phyloP scores from a whole-genome alignment of 1,139 yeast species.

The Kodamaea sp. region DNA sequence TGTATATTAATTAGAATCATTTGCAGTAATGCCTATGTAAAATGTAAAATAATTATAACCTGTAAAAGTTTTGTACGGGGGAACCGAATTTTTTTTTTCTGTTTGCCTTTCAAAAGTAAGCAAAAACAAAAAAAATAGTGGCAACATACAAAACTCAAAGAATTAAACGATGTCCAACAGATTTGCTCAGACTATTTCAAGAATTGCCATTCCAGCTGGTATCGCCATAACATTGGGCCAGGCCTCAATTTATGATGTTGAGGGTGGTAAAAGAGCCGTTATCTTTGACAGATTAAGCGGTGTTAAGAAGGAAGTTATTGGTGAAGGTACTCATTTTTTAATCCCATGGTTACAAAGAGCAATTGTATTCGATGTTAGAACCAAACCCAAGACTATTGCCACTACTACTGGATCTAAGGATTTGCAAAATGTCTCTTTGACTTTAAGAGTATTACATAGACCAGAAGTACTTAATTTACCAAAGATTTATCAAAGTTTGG shows the following conservation, averaged over 20 bases:
- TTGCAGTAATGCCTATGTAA: too few species aligned
- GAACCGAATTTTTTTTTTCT: too few species aligned
- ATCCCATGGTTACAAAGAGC: constrained; percentile 97
- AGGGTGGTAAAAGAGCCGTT: constrained; percentile 94
- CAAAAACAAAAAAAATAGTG: constrained; percentile 6
- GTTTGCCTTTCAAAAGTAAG: too few species aligned
- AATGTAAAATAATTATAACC: too few species aligned
- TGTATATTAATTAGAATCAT: too few species aligned
- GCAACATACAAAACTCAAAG: constrained; percentile 4
- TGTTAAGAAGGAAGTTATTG: constrained; percentile 79
- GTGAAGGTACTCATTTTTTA: constrained; percentile 95
- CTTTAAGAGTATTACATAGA: constrained; percentile 88
- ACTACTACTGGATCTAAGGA: constrained; percentile 97
- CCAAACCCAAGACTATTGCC: constrained; percentile 85
- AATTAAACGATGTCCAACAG: constrained; percentile 31
- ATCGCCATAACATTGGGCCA: constrained; percentile 63
- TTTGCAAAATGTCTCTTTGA: constrained; percentile 90
- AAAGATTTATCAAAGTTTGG: constrained; percentile 81
- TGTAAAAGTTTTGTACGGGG: too few species aligned
- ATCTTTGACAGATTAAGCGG: constrained; percentile 90
- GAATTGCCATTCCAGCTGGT: constrained; percentile 69
- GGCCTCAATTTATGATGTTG: constrained; percentile 83
- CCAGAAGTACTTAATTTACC: constrained; percentile 88
- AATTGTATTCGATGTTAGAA: constrained; percentile 84
- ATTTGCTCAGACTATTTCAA: constrained; percentile 37